Base-by-base conservation (phyloP, 805 yeast species). In the Wickerhamia fluorescens region DNA sequence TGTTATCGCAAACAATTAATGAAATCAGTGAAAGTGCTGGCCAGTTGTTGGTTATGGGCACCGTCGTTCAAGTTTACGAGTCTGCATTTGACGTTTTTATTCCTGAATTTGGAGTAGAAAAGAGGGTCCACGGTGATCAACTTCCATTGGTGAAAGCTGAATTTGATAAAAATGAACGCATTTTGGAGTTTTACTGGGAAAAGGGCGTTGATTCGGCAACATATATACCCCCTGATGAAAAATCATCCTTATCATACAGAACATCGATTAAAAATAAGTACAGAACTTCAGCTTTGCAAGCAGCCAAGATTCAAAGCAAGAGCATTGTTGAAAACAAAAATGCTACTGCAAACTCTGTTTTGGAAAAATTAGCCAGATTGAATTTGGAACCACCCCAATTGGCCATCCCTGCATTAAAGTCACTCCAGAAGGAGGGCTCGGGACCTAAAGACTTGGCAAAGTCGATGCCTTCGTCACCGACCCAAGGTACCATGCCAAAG, bases 41-140 rank as follows among this genome's bases (percentile, higher is more conserved):
- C 2, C 95, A 86, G 52, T 52, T 86, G 28, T 66, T 89, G 38
- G 76, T 87, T 22, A 76, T 78, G 73, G 96, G 94, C 10, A 75
- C 86, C 10, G 92, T 89, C 11, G 58, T 86, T 15, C 96, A 87
- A 53, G 96, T 89, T 7, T 88, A 89, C 53, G 97, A 92, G 56
- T 84, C 95, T 1, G 85, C 97, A 2, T 92, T 92, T 59, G 98
- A 92, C 53, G 89, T 88, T 3, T 74, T 82, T 41, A 66, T 88
- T 37, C 95, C 96, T 2, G 95, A 86, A 41, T 81, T 87, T 59
- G 96, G 96, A 24, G 82, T 88, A 44, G 96, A 88, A 51, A 88
- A 88, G 56, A 71, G 96, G 47, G 96, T 88, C 14, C 98, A 92
- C 49, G 96, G 97, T 16, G 98, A 92, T 57, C 97, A 92, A 57